Base-by-base conservation (phyloP, 768 basidiomycete genomes). In the Krasilnikovozyma curviuscula region DNA sequence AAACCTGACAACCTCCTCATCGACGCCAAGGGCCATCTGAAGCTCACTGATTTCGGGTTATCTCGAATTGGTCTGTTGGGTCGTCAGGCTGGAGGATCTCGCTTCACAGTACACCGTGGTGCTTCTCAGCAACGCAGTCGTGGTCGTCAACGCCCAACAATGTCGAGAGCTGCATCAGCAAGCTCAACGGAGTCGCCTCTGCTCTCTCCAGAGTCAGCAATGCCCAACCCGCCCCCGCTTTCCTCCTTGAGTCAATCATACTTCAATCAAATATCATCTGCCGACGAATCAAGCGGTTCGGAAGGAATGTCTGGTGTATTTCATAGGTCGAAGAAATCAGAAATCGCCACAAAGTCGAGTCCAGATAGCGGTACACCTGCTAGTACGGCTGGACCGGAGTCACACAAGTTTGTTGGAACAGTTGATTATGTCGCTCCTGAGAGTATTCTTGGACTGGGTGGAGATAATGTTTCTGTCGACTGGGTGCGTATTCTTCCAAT, bases 1-100 rank as follows among this genome's bases (percentile, higher is more conserved):
- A 97, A 97, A 63, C 93, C 93, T 13, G 93, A 98, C 67, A 98
- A 98, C 60, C 68, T 98, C 33, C 80, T 98, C 32, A 97, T 98
- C 58, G 91, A 98, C 65, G 75, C 83, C 41, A 79, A 88, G 57
- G 93, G 93, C 16, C 93, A 98, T 64, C 70, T 98, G 59, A 97
- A 97, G 65, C 74, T 98, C 30, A 98, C 93, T 23, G 93, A 98
- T 66, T 98, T 98, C 61, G 93, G 93, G 47, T 68, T 98, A 14
- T 93, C 88, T 53, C 74, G 85, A 59, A 95, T 95, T 58, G 93
- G 93, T 76, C 72, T 98, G n/a, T 71, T 98, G 27, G 89, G 91
- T 42, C 83, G 93, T 56, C 93, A 98, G 63, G 89, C 64, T 18
- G 65, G 63, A 5, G 63, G 63, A 21, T 59, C 63, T 12, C 52